Base-by-base conservation (phyloP, 306 rosid species). In the Sicyos baderoa region DNA sequence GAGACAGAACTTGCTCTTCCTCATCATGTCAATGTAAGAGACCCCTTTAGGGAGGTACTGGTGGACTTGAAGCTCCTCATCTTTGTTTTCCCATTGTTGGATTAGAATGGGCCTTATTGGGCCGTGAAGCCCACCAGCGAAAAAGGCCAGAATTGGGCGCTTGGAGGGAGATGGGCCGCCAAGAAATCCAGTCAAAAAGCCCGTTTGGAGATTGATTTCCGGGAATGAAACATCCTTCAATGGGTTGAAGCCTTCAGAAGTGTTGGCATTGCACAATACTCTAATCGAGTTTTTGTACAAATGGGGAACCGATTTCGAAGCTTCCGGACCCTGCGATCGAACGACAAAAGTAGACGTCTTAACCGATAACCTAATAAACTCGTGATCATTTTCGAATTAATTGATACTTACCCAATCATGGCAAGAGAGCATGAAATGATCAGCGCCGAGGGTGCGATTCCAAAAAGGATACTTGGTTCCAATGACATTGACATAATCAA, bases 81-180 rank as follows among this genome's bases (percentile, higher is more conserved):
- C 97, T 59, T 86, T 84, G 74, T 93, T 84, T 59, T 86, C 96
- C 99, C 99, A 90, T 6, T 85, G 87, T 62, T 90, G 81, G 5
- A 93, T 83, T 4, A 93, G 85, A 21, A 82, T 16, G 0, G 86
- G 82, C 69, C 97, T 85, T n/a, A 88, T 78, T 4, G 88, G 81
- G 0, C 99, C 99, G 16, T 93, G 96, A 29, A 85, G 80, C 4
- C 96, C 96, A n/a, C 98, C 98, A 0, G 97, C 94, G 45, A 86
- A 93, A 82, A 93, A 93, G 0, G 86, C 94, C 45, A 93, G 61
- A 18, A 82, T 8, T 0, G 91, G 50, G 19, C 96, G 87, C 23
- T 12, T 77, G 2, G 91, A 85, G 35, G 98, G 83, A 1, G 94
- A 81, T 56, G 91, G 91, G 7, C 97, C 98, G 0, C 94, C 96